Conservation (phyloP, 2,329 filamentous ascomycete genomes). For the Aspergillus fumigatiaffinis region DNA sequence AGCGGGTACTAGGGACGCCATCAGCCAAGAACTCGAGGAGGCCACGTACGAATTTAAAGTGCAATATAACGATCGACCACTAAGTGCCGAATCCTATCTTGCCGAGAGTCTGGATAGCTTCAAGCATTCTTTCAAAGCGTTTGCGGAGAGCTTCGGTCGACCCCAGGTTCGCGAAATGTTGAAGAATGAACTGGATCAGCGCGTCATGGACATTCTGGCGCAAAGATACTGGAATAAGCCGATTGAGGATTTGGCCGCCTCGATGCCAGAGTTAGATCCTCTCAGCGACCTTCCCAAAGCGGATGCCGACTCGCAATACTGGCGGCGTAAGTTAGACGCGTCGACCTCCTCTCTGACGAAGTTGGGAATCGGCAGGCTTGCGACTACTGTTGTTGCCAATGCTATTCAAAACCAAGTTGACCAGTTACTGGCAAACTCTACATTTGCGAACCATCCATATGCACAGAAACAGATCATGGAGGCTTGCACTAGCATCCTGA, state of each 20-base stretch:
- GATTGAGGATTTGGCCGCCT: slow-evolving; percentile 70
- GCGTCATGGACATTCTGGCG: slow-evolving; percentile 87
- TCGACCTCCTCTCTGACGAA: slow-evolving; percentile 89
- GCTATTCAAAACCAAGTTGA: slow-evolving; percentile 85
- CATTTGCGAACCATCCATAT: slow-evolving; percentile 86
- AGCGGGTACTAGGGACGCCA: slow-evolving; percentile 83
- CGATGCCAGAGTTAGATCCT: slow-evolving; percentile 65
- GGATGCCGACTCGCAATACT: slow-evolving; percentile 79
- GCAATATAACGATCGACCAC: slow-evolving; percentile 93
- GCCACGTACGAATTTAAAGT: slow-evolving; percentile 99
- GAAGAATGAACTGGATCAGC: slow-evolving; percentile 89
- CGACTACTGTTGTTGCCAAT: slow-evolving; percentile 84
- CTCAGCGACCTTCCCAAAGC: slow-evolving; percentile 78
- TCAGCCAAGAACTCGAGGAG: slow-evolving; percentile 91
- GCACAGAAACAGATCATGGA: slow-evolving; percentile 90
- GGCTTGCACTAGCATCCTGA: slow-evolving; percentile 82
- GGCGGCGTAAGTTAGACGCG: slow-evolving; percentile 91
- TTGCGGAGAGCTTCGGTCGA: slow-evolving; percentile 83
- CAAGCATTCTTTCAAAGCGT: slow-evolving; percentile 96
- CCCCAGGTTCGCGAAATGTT: slow-evolving; percentile 84
- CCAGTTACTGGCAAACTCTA: slow-evolving; percentile 70
- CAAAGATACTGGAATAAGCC: slow-evolving; percentile 98
- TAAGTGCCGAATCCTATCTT: slow-evolving; percentile 94
- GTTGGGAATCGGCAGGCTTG: slow-evolving; percentile 85
- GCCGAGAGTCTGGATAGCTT: slow-evolving; percentile 93